These are phyloP conservation scores for Mimosa bimucronata DNA, from an alignment of 306 rosid genomes.

Conservation along the genomic window DNA sequence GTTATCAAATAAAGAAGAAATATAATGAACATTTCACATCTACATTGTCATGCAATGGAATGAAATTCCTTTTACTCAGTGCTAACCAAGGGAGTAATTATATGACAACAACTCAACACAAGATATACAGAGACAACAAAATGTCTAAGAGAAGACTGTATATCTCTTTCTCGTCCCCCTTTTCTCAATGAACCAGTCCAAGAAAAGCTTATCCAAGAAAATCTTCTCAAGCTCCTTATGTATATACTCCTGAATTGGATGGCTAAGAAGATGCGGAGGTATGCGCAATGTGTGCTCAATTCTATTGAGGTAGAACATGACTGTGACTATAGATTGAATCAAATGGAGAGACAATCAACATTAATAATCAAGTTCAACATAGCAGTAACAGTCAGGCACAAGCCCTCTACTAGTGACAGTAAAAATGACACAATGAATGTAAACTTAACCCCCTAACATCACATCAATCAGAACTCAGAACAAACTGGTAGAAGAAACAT, in stretches of 20 bases:
- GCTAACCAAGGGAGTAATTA: too few species aligned
- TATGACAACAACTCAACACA: too few species aligned
- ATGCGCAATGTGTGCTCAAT: slow-evolving; percentile 71
- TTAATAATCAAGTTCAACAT: neutral
- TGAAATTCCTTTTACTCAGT: too few species aligned
- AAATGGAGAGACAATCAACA: slow-evolving; percentile 15
- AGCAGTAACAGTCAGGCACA: neutral
- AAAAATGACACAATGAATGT: too few species aligned
- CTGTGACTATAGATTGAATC: slow-evolving; percentile 29
- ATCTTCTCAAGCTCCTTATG: too few species aligned
- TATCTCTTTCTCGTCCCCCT: neutral
- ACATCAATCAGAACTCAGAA: too few species aligned
- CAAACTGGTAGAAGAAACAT: too few species aligned
- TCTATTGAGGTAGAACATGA: slow-evolving; percentile 84
- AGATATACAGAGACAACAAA: neutral
- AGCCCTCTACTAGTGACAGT: neutral
- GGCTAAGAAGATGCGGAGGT: slow-evolving; percentile 64
- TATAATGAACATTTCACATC: too few species aligned
- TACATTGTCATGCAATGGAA: too few species aligned
- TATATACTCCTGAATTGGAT: slow-evolving; percentile 65
- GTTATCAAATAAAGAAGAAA: too few species aligned
- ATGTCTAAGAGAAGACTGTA: neutral
- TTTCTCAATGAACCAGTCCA: neutral
- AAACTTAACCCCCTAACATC: too few species aligned
- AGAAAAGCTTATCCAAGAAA: too few species aligned